These are phyloP conservation scores for Quercus suber DNA, from an alignment of 306 rosid species.

Conservation along the genomic window DNA sequence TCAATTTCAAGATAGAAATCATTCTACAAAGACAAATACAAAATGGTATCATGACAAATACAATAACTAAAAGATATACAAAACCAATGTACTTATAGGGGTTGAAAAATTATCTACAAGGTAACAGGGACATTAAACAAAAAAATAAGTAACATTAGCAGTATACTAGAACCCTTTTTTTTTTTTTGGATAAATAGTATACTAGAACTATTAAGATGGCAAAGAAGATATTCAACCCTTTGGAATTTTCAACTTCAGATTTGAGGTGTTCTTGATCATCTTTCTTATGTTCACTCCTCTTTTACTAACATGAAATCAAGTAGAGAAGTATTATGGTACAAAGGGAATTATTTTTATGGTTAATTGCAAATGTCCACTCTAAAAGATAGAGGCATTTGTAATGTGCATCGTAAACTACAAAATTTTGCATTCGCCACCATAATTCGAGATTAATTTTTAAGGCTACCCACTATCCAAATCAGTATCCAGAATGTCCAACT, in stretches of 20 bases:
- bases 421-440: too few species aligned
- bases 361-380: too few species aligned
- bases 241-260: not conserved
- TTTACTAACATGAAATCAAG: not conserved
- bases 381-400: too few species aligned
- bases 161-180: not conserved
- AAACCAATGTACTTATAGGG: not conserved
- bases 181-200: not conserved
- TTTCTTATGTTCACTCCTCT: not conserved
- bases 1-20: constrained; percentile 1
- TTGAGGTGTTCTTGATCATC: not conserved
- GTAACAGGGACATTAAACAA: not conserved
- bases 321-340: not conserved
- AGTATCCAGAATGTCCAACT: too few species aligned
- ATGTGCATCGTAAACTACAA: too few species aligned
- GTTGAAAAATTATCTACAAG: not conserved
- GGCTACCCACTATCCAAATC: too few species aligned
- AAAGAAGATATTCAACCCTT: not conserved
- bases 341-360: not conserved
- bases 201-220: not conserved
- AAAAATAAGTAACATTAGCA: not conserved
- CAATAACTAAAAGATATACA: not conserved
- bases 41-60: constrained; percentile 3
- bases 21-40: not conserved
- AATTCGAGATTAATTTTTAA: too few species aligned